A percentile compares a stretch with the other conserved stretches of the same genome.
phyloP scores from a whole-genome alignment of 495 filamentous ascomycete species.

The Peziza echinospora region DNA sequence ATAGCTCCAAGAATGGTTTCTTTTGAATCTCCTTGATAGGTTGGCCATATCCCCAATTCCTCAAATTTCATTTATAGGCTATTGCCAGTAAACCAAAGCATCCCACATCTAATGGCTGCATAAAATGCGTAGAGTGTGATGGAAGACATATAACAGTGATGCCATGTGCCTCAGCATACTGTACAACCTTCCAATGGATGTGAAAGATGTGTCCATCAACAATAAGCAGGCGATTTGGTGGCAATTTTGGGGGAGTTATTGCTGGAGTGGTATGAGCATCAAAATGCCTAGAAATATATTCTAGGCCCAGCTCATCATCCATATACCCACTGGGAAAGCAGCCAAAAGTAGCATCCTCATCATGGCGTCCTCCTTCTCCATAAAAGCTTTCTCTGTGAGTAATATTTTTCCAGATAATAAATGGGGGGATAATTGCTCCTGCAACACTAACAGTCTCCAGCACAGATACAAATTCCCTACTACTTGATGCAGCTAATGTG shows the following conservation, averaged over 20 bases:
- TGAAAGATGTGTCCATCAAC: conserved; percentile 19
- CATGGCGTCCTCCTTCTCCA: background rate
- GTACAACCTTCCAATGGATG: conserved; percentile 12
- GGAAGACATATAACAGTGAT: conserved; percentile 18
- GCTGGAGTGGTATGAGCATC: too few relatives aligned
- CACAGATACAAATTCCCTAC: background rate
- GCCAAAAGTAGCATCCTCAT: conserved; percentile 3
- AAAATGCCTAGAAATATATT: conserved; percentile 14
- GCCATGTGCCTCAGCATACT: conserved; percentile 9
- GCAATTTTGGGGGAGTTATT: conserved; percentile 10
- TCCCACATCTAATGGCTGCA: conserved; percentile 20
- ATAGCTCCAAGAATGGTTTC: background rate
- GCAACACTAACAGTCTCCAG: background rate
- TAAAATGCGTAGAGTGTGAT: conserved; percentile 16
- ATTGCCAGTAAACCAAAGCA: conserved; percentile 10
- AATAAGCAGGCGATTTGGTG: too few relatives aligned
- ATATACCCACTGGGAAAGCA: conserved; percentile 14
- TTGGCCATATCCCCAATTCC: background rate
- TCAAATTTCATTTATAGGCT: conserved; percentile 2
- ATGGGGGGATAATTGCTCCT: background rate
- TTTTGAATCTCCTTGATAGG: background rate
- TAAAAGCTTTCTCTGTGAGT: background rate
- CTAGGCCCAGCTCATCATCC: conserved; percentile 10
- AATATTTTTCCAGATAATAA: background rate
- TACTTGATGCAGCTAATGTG: background rate